These are phyloP conservation scores for Quercus rubra DNA, from an alignment of 306 rosid species.

Conservation along the genomic window DNA sequence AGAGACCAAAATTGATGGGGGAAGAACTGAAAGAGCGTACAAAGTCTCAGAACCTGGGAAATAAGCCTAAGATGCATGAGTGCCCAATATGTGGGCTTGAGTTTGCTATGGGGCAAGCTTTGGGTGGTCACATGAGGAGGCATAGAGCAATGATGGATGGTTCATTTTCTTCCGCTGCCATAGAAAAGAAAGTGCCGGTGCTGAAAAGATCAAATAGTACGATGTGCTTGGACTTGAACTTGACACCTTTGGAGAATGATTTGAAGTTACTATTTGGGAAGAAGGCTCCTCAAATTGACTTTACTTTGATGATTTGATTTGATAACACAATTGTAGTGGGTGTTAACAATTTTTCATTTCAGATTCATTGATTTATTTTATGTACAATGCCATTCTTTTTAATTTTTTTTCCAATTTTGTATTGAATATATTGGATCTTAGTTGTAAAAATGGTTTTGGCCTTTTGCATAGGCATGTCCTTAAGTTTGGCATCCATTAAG, in stretches of 20 bases:
- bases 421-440: neutral
- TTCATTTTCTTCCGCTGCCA: conserved; percentile 17
- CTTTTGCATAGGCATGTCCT: no score
- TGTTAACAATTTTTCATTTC: neutral
- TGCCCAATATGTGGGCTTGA: no score
- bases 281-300: conserved; percentile 42
- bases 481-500: neutral
- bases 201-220: conserved; percentile 50
- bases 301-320: conserved; percentile 21
- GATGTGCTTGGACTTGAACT: conserved; percentile 66
- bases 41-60: conserved; percentile 9
- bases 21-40: conserved; percentile 11
- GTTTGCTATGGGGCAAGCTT: no score
- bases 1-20: conserved; percentile 19
- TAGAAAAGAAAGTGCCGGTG: conserved; percentile 36
- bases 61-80: conserved; percentile 1
- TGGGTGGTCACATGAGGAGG: conserved; percentile 37
- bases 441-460: no score
- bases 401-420: neutral
- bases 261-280: conserved; percentile 53
- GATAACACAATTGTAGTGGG: neutral
- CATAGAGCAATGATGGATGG: conserved; percentile 38
- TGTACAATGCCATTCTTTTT: neutral
- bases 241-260: conserved; percentile 85
- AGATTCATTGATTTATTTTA: neutral